Conservation (phyloP, 768 basidiomycete genomes). For the Serendipita indica region DNA sequence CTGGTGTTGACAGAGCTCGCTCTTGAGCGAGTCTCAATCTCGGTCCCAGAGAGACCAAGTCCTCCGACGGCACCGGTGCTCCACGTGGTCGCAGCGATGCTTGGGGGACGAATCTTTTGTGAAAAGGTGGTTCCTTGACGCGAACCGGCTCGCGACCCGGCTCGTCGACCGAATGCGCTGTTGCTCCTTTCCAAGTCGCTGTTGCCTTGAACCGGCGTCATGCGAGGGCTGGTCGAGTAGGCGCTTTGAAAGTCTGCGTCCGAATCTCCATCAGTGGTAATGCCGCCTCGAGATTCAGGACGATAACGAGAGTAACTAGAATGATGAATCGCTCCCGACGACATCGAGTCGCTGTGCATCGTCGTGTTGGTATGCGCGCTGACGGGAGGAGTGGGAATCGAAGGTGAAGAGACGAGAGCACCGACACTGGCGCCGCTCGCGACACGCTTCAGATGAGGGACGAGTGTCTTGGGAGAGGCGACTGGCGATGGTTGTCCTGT, state of each 20-base stretch:
- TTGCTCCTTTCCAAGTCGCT: not conserved
- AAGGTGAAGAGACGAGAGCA: not conserved
- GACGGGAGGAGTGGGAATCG: not conserved
- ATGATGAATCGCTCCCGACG: not conserved
- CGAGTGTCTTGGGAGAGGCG: not conserved
- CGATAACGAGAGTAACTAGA: not conserved
- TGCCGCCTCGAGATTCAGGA: constrained; percentile 13
- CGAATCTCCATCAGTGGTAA: constrained; percentile 47
- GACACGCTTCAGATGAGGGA: not conserved
- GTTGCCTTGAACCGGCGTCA: not conserved
- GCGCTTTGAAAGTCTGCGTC: constrained; percentile 83
- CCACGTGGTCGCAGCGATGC: not conserved
- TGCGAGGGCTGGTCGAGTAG: constrained; percentile 57
- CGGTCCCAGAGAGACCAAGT: not conserved
- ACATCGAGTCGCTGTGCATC: constrained; percentile 3
- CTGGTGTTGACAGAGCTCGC: not conserved
- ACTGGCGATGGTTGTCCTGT: not conserved
- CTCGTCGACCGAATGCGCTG: not conserved
- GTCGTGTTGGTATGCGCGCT: not conserved
- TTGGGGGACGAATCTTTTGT: not conserved
- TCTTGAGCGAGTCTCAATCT: not conserved
- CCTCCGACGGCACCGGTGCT: not conserved
- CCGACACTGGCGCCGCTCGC: not conserved
- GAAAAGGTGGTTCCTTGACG: not conserved
- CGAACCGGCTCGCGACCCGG: not conserved